A percentile compares a stretch with the other conserved stretches of the same genome.
These are phyloP conservation scores for Saksenaea oblongispora DNA, from an alignment of 371 early-diverging fungal genomes.

Conservation along the genomic window DNA sequence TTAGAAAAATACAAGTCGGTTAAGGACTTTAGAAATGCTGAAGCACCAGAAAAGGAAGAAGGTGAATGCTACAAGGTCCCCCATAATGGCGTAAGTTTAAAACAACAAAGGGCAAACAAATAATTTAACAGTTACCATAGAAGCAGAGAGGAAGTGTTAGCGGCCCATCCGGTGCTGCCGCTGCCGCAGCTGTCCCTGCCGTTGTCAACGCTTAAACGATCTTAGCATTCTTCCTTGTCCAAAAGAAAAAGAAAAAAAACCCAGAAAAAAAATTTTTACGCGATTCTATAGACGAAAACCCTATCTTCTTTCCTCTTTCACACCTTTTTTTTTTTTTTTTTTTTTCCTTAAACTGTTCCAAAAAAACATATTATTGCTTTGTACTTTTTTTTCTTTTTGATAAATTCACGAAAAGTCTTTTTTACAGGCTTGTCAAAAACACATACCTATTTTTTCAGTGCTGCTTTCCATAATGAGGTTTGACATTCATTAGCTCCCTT, in stretches of 20 bases:
- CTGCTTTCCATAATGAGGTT: too few relatives aligned
- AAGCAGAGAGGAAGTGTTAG: constrained; percentile 46
- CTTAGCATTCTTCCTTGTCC: background rate
- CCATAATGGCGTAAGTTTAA: constrained; percentile 48
- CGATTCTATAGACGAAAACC: constrained; percentile 10
- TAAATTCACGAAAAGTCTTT: background rate
- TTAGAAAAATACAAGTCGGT: constrained; percentile 69
- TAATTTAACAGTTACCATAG: constrained; percentile 10
- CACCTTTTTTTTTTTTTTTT: constrained; percentile 7
- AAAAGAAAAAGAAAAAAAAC: constrained; percentile 2
- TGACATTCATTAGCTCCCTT: too few relatives aligned
- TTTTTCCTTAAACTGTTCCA: background rate
- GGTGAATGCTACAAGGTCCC: constrained; percentile 43
- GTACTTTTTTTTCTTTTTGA: background rate
- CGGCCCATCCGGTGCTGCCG: constrained; percentile 28
- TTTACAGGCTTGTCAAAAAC: too few relatives aligned
- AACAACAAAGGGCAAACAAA: background rate
- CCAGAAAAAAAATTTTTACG: constrained; percentile 4
- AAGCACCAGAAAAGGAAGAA: constrained; percentile 27
- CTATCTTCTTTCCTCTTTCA: background rate
- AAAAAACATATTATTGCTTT: constrained; percentile 5
- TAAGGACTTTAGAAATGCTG: constrained; percentile 71
- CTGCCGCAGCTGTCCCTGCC: background rate
- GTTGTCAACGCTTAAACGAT: background rate
- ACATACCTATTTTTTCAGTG: too few relatives aligned